Evolutionary conservation across 371 early-diverging fungal genomes (phyloP), one percentile per base, ranked within the genome.

Genomic region (Mucor saturninus): DNA sequence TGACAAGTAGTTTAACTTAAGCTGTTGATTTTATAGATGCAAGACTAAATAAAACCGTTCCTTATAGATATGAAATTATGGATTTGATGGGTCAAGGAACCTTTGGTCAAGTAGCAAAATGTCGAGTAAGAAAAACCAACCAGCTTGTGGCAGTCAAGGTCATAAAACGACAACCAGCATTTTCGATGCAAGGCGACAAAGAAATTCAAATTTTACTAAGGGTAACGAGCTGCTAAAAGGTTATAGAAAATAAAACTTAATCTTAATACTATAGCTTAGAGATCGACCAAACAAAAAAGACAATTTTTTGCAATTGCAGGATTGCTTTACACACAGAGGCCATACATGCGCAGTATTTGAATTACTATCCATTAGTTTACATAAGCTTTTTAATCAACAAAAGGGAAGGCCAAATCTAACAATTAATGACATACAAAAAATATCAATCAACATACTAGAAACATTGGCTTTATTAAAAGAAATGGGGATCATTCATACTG

Each of bases 21-120:
- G 14, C 26, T 29, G 28, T 37, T 30, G 15, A 29, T 42, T 42
- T 21, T 21, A 21, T 21, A 21, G 21, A 21, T 21, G 1, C 0
- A 35, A 35, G 35, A 35, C 4, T 6, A 35, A 35, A 35, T 35
- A 6, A 1, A 35, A 8, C 4, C 35, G 35, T 9, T 42, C n/a
- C 6, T 42, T 42, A 10, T 29, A 91, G 91, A 61, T 95, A 95
- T 75, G 75, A 87, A 37, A 94, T 98, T 54, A 63, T 94, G 52
- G 98, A 97, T 70, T 79, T 93, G 29, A 80, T 99, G 48, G 99
- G 99, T 1, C 91, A 90, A 74, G 99, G 99, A 9, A 98, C 99
- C 1, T 99, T 98, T 86, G 98, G 99, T 0, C 98, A 98, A 77
- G 99, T 99, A 0, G 97, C 93, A 15, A 95, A 94, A 74, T 98